Base-by-base conservation (phyloP, 2,329 filamentous ascomycete species). In the Tothia fuscella region DNA sequence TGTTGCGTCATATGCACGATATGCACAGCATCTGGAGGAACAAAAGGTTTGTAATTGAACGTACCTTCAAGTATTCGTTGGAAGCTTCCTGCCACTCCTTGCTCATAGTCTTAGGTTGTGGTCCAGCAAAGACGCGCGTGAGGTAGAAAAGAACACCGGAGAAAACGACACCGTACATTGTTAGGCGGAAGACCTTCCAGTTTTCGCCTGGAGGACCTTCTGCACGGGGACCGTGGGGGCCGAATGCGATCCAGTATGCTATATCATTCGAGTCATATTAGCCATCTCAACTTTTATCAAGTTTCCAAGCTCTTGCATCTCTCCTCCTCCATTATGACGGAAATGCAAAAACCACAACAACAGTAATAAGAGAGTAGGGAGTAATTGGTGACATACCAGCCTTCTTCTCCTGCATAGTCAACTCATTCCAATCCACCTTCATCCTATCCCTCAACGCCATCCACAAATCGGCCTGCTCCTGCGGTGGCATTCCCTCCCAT, bases 221-320 rank as follows among this genome's bases (percentile, higher is more conserved):
- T 53, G 89, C 80, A 56, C 91, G 89, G 55, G 91, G 91, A 45
- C 91, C 91, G 67, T 98, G 91, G 59, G 88, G 80, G 51, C 91
- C 91, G 62, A 98, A 98, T 52, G 91, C 88, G 59, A 98, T 94
- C 81, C 84, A 98, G 78, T 96, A 98, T 51, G 91, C 91, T 98
- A 62, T 64, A 52, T 45, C 58, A 57, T 50, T 31, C 20, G 16
- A 38, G 41, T 43, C 30, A 44, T 44, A 35, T 49, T 47, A 36
- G 41, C 51, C 41, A 48, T 57, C 52, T 60, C 54, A 57, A 52
- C 55, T n/a, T n/a, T n/a, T n/a, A n/a, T n/a, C n/a, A n/a, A n/a
- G n/a, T n/a, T n/a, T n/a, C n/a, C n/a, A n/a, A n/a, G n/a, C 26
- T 10, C 26, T 29, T 29, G 26, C 10, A 10, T 10, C 26, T 10